A percentile compares a stretch with the other conserved stretches of the same genome.
Evolutionary conservation across 495 filamentous ascomycete species (phyloP).

Genomic region (Aspergillus wentii): DNA sequence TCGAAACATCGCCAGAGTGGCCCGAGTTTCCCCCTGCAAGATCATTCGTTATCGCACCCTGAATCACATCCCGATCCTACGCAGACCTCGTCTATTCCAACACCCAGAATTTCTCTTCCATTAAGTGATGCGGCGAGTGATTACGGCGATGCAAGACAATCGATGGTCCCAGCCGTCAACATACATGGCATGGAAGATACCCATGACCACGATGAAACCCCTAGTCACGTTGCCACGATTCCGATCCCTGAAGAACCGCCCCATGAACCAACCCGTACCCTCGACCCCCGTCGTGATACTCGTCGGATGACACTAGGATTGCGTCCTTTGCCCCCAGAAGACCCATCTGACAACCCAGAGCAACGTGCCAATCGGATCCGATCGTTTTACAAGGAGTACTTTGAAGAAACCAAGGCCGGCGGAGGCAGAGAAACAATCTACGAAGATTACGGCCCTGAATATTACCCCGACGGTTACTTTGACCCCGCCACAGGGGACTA

Average conservation of each 20-base stretch:
- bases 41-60: conserved; percentile 7
- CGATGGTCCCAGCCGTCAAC: conserved; percentile 33
- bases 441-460: conserved; percentile 64
- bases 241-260: conserved; percentile 20
- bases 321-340: conserved; percentile 87
- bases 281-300: conserved; percentile 50
- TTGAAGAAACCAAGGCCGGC: conserved; percentile 75
- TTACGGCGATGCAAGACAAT: conserved; percentile 59
- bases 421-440: conserved; percentile 46
- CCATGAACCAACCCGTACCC: conserved; percentile 15
- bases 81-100: conserved; percentile 19
- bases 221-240: conserved; percentile 8
- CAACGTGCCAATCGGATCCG: conserved; percentile 92
- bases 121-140: conserved; percentile 50
- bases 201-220: conserved; percentile 5
- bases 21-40: conserved; percentile 23
- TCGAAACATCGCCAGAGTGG: conserved; percentile 2
- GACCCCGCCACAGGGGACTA: conserved; percentile 73
- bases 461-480: conserved; percentile 57
- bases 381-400: conserved; percentile 99
- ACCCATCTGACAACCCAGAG: conserved; percentile 82
- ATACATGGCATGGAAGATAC: conserved; percentile 23
- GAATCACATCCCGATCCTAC: conserved; percentile 3
- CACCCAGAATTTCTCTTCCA: conserved; percentile 39
- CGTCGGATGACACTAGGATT: conserved; percentile 81